Conservation (phyloP, 768 basidiomycete species). For the Ephemerocybe angulata region DNA sequence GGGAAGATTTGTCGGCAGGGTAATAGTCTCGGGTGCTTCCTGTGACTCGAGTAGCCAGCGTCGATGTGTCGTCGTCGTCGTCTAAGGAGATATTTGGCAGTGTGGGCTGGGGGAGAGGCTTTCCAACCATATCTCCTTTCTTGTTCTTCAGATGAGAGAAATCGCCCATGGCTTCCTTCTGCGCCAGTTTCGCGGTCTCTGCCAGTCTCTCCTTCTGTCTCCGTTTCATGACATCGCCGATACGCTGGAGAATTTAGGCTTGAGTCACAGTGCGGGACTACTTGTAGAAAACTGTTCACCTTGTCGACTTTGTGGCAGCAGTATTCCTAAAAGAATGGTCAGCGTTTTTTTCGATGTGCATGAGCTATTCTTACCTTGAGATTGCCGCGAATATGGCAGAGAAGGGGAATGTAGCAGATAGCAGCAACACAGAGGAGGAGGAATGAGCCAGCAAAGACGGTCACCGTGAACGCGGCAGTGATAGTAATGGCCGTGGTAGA, state of each 20-base stretch:
- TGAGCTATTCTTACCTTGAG: constrained; percentile 65
- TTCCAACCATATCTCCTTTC: constrained; percentile 79
- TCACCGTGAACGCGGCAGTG: constrained; percentile 85
- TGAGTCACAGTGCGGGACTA: not conserved
- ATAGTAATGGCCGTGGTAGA: constrained; percentile 83
- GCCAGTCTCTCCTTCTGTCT: constrained; percentile 82
- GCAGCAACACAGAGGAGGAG: constrained; percentile 80
- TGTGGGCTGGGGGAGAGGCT: constrained; percentile 88
- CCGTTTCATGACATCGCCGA: constrained; percentile 88
- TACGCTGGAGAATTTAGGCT: constrained; percentile 53
- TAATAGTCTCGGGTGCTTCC: constrained; percentile 55
- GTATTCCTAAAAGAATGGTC: constrained; percentile 64
- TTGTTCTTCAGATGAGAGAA: constrained; percentile 90
- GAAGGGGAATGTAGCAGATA: constrained; percentile 87
- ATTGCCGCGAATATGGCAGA: constrained; percentile 95
- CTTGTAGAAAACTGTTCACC: constrained; percentile 36
- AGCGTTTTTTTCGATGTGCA: not conserved
- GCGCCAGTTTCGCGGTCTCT: constrained; percentile 76
- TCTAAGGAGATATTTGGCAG: constrained; percentile 89
- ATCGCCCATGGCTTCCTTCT: constrained; percentile 90
- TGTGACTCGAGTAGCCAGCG: constrained; percentile 52
- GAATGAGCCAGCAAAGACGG: constrained; percentile 82
- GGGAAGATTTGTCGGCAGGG: constrained; percentile 50
- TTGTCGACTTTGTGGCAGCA: constrained; percentile 99
- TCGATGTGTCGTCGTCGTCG: constrained; percentile 64